A percentile compares a stretch with the other conserved stretches of the same genome.
These are phyloP conservation scores for Coprinopsis marcescibilis DNA, from an alignment of 768 basidiomycete species.

Conservation along the genomic window DNA sequence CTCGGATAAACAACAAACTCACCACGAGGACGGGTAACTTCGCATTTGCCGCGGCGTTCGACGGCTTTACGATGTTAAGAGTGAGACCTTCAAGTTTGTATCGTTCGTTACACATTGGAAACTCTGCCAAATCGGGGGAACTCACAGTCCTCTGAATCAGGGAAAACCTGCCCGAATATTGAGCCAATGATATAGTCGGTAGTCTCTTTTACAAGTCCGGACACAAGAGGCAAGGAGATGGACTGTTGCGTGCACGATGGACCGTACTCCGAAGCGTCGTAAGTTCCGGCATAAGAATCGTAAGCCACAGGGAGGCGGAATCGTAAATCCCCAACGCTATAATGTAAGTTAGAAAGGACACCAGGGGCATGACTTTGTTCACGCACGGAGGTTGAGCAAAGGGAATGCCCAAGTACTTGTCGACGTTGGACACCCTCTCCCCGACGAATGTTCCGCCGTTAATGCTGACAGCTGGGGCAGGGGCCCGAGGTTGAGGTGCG, in stretches of 20 bases:
- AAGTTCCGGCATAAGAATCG: conserved; percentile 28
- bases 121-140: background rate
- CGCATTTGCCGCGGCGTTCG: conserved; percentile 29
- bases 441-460: conserved; percentile 44
- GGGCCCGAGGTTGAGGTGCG: conserved; percentile 12
- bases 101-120: background rate
- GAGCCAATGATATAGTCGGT: conserved; percentile 28
- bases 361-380: background rate
- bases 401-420: conserved; percentile 48
- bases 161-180: conserved; percentile 24
- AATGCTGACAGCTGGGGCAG: conserved; percentile 32
- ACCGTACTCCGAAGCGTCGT: conserved; percentile 35
- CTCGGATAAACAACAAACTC: conserved; percentile 16
- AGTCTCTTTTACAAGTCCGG: conserved; percentile 28
- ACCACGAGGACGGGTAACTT: conserved; percentile 53
- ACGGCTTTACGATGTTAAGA: conserved; percentile 46
- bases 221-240: conserved; percentile 27
- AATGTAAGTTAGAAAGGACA: background rate
- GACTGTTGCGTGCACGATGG: conserved; percentile 44
- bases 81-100: conserved; percentile 34
- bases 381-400: conserved; percentile 51
- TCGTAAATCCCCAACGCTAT: conserved; percentile 32
- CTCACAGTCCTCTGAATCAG: conserved; percentile 44
- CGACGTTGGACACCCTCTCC: conserved; percentile 21
- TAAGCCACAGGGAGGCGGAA: conserved; percentile 37